Percentiles rank a stretch among this genome's conserved stretches.
Conservation (phyloP, 1,284 basidiomycete species). For the Caloboletus inedulis region DNA sequence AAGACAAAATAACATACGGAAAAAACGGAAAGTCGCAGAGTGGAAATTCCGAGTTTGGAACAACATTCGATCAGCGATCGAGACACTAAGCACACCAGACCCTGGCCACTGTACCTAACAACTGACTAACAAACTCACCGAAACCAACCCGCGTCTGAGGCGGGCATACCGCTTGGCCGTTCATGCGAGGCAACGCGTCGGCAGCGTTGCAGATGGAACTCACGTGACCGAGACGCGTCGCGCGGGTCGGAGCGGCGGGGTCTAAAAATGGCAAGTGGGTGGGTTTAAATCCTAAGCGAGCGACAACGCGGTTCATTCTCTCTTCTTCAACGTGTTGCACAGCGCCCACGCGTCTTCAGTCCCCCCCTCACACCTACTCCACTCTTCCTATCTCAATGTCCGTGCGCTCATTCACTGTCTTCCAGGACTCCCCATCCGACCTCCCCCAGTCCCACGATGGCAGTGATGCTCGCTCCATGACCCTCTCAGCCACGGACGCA, state of each 20-base stretch:
- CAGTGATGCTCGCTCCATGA: conserved; percentile 15
- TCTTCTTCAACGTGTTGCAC: conserved; percentile 35
- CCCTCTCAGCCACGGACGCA: conserved; percentile 29
- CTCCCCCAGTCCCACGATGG: conserved; percentile 29
- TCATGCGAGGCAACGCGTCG: too few species aligned
- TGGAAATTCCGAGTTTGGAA: conserved; percentile 19
- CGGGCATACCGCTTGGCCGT: neutral
- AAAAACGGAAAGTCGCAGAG: conserved; percentile 3
- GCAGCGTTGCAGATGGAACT: neutral
- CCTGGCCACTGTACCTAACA: conserved; percentile 9
- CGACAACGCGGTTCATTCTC: conserved; percentile 18
- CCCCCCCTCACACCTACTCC: conserved; percentile 6
- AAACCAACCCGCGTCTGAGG: neutral
- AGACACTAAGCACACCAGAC: conserved; percentile 4
- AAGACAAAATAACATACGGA: conserved; percentile 2
- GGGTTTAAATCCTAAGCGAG: conserved; percentile 34
- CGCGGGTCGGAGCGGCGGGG: conserved; percentile 34
- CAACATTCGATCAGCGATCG: conserved; percentile 27
- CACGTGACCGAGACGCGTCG: conserved; percentile 34
- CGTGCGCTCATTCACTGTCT: conserved; percentile 61
- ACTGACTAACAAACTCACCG: neutral
- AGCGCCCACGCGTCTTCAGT: conserved; percentile 26
- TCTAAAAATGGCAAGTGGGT: conserved; percentile 29
- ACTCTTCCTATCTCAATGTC: conserved; percentile 40
- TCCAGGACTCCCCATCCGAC: conserved; percentile 50